phyloP scores from a whole-genome alignment of 1,284 basidiomycete species.

The Naganishia sp. region DNA sequence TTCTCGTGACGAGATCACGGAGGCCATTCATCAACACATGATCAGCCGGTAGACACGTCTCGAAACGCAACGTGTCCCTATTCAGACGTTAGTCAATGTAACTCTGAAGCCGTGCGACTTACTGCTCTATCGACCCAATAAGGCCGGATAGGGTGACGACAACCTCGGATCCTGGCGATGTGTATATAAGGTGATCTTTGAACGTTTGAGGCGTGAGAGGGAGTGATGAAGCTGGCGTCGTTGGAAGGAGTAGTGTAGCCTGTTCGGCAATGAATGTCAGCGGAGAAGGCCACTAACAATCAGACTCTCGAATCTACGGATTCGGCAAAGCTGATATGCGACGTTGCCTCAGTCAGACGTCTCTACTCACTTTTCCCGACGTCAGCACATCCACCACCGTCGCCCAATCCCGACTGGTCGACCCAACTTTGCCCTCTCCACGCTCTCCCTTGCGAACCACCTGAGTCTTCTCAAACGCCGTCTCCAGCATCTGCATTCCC shows the following conservation, averaged over 20 bases:
- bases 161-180: conserved; percentile 48
- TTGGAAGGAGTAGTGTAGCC: conserved; percentile 76
- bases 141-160: conserved; percentile 78
- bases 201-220: conserved; percentile 71
- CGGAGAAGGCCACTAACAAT: not conserved
- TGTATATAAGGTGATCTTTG: conserved; percentile 71
- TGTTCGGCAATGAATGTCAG: conserved; percentile 45
- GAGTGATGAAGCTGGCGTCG: conserved; percentile 57
- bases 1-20: conserved; percentile 59
- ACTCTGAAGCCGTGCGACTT: conserved; percentile 51
- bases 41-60: conserved; percentile 59
- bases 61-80: conserved; percentile 41
- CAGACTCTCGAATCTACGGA: not conserved
- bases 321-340: not conserved
- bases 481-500: conserved; percentile 82
- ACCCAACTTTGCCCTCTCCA: conserved; percentile 46
- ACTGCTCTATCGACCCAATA: conserved; percentile 63
- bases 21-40: conserved; percentile 66
- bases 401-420: conserved; percentile 65
- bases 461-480: conserved; percentile 67
- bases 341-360: too few relatives aligned
- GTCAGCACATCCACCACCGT: conserved; percentile 70
- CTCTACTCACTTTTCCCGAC: conserved; percentile 64
- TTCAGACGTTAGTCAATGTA: conserved; percentile 31
- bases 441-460: conserved; percentile 61